Conservation (phyloP, 768 basidiomycete genomes). For the Suillus tomentosus region DNA sequence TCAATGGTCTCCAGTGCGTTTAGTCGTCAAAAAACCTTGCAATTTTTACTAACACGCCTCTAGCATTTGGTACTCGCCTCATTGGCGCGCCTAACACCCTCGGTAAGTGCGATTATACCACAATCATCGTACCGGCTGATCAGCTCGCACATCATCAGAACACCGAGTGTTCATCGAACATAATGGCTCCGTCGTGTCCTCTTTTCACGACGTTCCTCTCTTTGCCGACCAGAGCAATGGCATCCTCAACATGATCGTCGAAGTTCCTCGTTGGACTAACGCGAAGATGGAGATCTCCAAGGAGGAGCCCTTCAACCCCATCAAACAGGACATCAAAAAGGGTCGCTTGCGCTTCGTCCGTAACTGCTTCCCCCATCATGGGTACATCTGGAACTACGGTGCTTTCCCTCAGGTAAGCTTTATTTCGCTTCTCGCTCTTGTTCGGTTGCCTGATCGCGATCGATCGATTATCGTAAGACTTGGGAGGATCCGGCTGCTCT, state of each 20-base stretch:
- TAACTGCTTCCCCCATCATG: slow-evolving; percentile 99
- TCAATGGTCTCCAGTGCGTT: slow-evolving; percentile 43
- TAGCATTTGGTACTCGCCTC: slow-evolving; percentile 75
- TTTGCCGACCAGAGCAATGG: slow-evolving; percentile 95
- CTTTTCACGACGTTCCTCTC: slow-evolving; percentile 97
- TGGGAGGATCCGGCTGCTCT: slow-evolving; percentile 92
- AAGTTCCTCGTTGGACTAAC: slow-evolving; percentile 99
- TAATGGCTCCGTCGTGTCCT: slow-evolving; percentile 78
- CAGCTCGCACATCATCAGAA: slow-evolving; percentile 53
- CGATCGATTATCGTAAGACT: slow-evolving; percentile 53
- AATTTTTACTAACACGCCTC: slow-evolving; percentile 14
- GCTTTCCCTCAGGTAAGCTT: slow-evolving; percentile 90
- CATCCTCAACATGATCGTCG: slow-evolving; percentile 98
- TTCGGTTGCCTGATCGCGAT: not conserved
- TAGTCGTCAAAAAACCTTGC: slow-evolving; percentile 13
- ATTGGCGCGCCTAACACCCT: slow-evolving; percentile 92
- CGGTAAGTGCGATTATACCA: slow-evolving; percentile 51
- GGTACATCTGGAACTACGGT: slow-evolving; percentile 99
- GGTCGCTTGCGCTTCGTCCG: slow-evolving; percentile 95
- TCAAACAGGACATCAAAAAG: slow-evolving; percentile 99
- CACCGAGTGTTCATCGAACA: slow-evolving; percentile 95
- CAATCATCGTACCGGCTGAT: slow-evolving; percentile 21
- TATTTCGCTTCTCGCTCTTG: not conserved
- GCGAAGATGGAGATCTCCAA: slow-evolving; percentile 99
- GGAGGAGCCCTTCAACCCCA: slow-evolving; percentile 98